Conservation (phyloP, 805 yeast species). For the Zygotorulaspora chibaensis region DNA sequence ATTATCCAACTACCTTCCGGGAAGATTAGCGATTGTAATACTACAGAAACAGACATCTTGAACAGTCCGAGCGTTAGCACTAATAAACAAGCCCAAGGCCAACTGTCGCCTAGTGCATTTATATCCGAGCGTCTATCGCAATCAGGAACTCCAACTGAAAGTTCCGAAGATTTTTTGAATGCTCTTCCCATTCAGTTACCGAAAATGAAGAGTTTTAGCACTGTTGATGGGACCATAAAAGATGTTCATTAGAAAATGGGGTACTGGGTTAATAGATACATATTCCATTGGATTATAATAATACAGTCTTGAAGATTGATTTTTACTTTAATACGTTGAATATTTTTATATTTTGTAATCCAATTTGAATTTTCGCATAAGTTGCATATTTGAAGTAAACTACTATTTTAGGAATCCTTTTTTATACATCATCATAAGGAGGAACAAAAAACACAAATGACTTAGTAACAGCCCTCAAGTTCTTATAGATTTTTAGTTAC, state of each 20-base stretch:
- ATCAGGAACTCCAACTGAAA: constrained; percentile 1
- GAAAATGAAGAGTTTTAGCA: constrained; percentile 29
- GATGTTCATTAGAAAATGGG: constrained; percentile 12
- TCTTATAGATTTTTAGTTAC: constrained; percentile 9
- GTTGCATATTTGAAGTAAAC: too few relatives aligned
- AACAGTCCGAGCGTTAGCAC: constrained; percentile 10
- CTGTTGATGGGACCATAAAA: constrained; percentile 24
- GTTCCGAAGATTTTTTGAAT: not conserved
- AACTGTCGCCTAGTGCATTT: not conserved
- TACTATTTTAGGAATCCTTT: too few relatives aligned
- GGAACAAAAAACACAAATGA: not conserved
- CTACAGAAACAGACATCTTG: constrained; percentile 12
- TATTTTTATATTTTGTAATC: not conserved
- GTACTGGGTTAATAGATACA: not conserved
- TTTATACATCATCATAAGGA: too few relatives aligned
- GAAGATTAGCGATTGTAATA: constrained; percentile 8
- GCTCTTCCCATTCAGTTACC: constrained; percentile 19
- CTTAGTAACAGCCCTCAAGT: constrained; percentile 2
- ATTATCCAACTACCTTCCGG: constrained; percentile 8
- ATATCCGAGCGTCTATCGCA: constrained; percentile 3
- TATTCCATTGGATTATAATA: too few relatives aligned
- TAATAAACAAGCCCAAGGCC: constrained; percentile 4
- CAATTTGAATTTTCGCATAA: not conserved
- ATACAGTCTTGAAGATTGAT: not conserved
- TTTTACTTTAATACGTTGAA: not conserved